Conservation (phyloP, 2,329 filamentous ascomycete genomes). For the Aspergillus sergii region DNA sequence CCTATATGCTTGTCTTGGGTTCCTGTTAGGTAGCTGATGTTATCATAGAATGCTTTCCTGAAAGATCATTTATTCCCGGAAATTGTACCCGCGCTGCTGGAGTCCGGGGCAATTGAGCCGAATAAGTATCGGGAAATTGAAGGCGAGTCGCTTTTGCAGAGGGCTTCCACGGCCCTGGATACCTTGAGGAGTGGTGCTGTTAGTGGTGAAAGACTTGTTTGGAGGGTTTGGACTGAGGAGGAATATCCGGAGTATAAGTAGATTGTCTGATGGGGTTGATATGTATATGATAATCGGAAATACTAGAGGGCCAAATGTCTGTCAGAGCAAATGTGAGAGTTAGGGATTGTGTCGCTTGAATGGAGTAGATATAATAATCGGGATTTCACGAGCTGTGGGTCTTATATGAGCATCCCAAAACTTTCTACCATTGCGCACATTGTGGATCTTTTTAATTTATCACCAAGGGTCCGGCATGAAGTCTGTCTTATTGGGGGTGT, state of each 20-base stretch:
- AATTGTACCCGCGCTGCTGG: background rate
- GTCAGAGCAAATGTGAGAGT: background rate
- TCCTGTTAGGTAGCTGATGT: too few species aligned
- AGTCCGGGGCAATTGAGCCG: background rate
- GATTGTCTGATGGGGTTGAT: too few species aligned
- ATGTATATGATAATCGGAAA: fast-evolving
- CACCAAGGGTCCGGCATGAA: too few species aligned
- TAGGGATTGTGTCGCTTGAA: too few species aligned
- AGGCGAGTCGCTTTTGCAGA: background rate
- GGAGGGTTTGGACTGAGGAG: background rate
- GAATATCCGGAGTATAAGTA: background rate
- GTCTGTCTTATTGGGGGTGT: too few species aligned
- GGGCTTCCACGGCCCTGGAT: background rate
- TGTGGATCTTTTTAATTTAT: too few species aligned
- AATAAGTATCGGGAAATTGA: background rate
- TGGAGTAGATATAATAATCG: too few species aligned
- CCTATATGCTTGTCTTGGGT: background rate
- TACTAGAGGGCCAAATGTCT: background rate
- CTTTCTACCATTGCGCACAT: too few species aligned
- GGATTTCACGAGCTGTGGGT: fast-evolving
- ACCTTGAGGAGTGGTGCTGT: background rate
- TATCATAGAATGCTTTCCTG: background rate
- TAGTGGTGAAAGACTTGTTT: background rate
- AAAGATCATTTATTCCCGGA: background rate
- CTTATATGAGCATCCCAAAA: fast-evolving